Conservation (phyloP, 192 early-diverging fungal genomes). For the Coemansia furcata region DNA sequence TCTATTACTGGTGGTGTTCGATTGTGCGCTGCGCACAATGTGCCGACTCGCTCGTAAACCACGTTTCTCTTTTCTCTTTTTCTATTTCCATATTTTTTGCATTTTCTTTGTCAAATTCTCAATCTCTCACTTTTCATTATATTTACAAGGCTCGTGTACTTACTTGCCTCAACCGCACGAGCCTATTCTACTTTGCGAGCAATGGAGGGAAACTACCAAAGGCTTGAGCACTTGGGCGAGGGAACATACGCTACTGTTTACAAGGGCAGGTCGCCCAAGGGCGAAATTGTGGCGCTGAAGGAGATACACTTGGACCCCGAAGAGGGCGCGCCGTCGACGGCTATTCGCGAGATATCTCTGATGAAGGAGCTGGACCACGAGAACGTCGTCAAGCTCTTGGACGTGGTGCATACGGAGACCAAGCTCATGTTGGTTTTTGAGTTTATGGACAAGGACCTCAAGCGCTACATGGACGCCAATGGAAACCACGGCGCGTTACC, state of each 20-base stretch:
- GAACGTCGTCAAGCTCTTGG: conserved; percentile 83
- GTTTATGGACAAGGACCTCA: conserved; percentile 85
- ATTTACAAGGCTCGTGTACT: neutral
- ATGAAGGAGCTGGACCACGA: conserved; percentile 94
- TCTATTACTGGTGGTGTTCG: no score
- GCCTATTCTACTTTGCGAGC: neutral
- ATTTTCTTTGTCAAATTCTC: neutral
- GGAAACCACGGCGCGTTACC: conserved; percentile 62
- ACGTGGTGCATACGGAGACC: conserved; percentile 83
- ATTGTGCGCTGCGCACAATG: neutral
- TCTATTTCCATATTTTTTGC: neutral
- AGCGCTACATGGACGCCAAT: conserved; percentile 79
- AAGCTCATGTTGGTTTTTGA: conserved; percentile 86
- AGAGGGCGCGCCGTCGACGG: conserved; percentile 94
- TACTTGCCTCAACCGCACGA: neutral
- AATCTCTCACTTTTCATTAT: neutral
- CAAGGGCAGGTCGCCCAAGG: conserved; percentile 78
- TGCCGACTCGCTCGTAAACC: neutral
- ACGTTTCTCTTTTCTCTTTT: conserved; percentile 3
- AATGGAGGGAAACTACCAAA: conserved; percentile 60
- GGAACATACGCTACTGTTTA: conserved; percentile 93
- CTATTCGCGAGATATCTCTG: conserved; percentile 96
- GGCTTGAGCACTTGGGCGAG: conserved; percentile 94
- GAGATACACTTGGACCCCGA: conserved; percentile 90
- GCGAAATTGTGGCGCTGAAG: conserved; percentile 92